Base-by-base conservation (phyloP, 2,329 filamentous ascomycete genomes). In the Drechslera avenae region DNA sequence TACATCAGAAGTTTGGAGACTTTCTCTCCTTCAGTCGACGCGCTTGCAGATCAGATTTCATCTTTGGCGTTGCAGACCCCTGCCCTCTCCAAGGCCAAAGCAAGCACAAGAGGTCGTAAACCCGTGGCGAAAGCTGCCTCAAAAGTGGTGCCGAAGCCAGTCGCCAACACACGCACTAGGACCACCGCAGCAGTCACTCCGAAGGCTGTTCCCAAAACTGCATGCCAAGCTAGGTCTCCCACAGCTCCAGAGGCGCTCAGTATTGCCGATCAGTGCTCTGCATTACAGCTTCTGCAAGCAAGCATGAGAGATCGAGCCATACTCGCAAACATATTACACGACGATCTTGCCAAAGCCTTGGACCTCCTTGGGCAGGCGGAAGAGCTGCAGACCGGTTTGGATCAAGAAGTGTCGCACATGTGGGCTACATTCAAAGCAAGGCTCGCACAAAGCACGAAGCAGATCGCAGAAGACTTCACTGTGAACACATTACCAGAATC, bases 401-500 rank as follows among this genome's bases (percentile, higher is more conserved):
- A 82, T 60, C 57, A 78, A 16, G 71, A 78, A 17, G 60, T 76
- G 32, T 74, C 84, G 50, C 82, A 85, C 37, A 65, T 66, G 32
- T 79, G 90, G 46, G 80, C 84, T 9, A 84, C 83, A 50, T 89
- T 88, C 16, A 85, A 85, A 46, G 84, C 87, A 37, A 81, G 89
- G 35, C 78, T 91, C 52, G 81, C 84, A 13, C 82, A 88, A 69
- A 88, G 86, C 55, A 79, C 88, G 63, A 84, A 87, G 39, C 82
- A 87, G 64, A 89, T 96, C 78, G 82, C 86, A 10, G 82, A 83
- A 4, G 90, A 96, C 72, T 87, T 92, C 2, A 88, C 94, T 3
- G 95, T 93, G 71, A 95, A 90, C 14, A 89, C 93, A 8, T 82
- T 97, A 13, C 90, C 93, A 37, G 94, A 99, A 64, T 97, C 94